Evolutionary conservation across 2,329 filamentous ascomycete species (phyloP).

Genomic region (Aureobasidium mangrovei): DNA sequence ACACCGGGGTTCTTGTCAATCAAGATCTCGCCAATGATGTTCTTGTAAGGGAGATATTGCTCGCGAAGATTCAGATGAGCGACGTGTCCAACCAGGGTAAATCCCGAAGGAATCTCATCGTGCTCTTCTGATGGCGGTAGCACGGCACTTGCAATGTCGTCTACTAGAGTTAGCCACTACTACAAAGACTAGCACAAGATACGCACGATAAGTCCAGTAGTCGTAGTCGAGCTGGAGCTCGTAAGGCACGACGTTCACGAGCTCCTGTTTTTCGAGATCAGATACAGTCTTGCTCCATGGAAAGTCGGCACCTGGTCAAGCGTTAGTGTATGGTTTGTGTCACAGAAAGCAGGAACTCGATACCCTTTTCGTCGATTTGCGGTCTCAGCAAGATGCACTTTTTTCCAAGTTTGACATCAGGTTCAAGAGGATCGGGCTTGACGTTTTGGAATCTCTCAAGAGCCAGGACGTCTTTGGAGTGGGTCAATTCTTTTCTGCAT

Average conservation of each 20-base stretch:
- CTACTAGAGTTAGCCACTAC: slow-evolving; percentile 31
- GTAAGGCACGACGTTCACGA: slow-evolving; percentile 66
- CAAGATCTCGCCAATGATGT: slow-evolving; percentile 75
- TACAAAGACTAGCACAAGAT: slow-evolving; percentile 32
- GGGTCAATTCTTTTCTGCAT: slow-evolving; percentile 58
- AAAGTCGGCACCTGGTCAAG: slow-evolving; percentile 37
- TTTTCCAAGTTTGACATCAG: slow-evolving; percentile 37
- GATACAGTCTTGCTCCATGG: slow-evolving; percentile 68
- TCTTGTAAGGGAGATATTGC: slow-evolving; percentile 75
- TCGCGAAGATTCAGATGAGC: slow-evolving; percentile 82
- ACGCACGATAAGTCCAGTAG: slow-evolving; percentile 66
- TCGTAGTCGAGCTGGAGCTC: slow-evolving; percentile 70
- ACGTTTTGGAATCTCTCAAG: slow-evolving; percentile 58
- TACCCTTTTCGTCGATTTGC: slow-evolving; percentile 27
- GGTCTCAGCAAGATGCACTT: slow-evolving; percentile 41
- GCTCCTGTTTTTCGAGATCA: slow-evolving; percentile 58
- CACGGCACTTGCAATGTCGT: slow-evolving; percentile 74
- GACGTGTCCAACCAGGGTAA: slow-evolving; percentile 82
- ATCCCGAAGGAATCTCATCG: slow-evolving; percentile 74
- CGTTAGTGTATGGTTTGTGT: background rate
- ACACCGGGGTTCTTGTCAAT: slow-evolving; percentile 80
- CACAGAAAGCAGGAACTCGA: slow-evolving; percentile 8
- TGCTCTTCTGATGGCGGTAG: slow-evolving; percentile 71
- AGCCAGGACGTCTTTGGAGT: slow-evolving; percentile 56
- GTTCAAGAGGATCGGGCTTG: slow-evolving; percentile 51